These are phyloP conservation scores for Plasmodium chabaudi DNA, from an alignment of 169 alveolate species.

Conservation along the genomic window DNA sequence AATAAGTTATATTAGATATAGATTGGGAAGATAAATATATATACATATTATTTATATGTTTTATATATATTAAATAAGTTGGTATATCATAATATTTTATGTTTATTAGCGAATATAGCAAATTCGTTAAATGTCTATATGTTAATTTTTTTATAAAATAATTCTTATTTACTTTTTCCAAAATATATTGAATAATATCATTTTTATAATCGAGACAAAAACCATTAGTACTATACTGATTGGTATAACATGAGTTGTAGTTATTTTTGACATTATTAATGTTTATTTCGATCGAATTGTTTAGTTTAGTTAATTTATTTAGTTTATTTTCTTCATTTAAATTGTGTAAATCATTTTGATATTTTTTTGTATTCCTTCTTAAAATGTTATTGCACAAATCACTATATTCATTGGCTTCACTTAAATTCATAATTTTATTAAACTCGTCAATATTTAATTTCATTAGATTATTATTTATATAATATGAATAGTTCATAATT, in stretches of 20 bases:
- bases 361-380: neutral
- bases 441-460: constrained; percentile 32
- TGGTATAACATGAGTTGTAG: neutral
- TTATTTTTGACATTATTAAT: constrained; percentile 5
- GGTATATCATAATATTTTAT: constrained; percentile 57
- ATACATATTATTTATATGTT: constrained; percentile 56
- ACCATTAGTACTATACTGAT: neutral
- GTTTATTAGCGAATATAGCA: constrained; percentile 47
- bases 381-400: constrained; percentile 11
- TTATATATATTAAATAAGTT: constrained; percentile 44
- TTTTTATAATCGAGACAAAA: constrained; percentile 39
- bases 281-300: too few relatives aligned
- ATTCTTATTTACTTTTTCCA: constrained; percentile 57
- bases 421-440: constrained; percentile 10
- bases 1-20: constrained; percentile 39
- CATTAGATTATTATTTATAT: constrained; percentile 22
- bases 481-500: constrained; percentile 14
- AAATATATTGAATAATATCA: constrained; percentile 55
- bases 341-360: neutral
- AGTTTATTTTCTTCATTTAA: too few relatives aligned
- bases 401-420: constrained; percentile 19
- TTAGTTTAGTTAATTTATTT: too few relatives aligned
- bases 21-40: constrained; percentile 57
- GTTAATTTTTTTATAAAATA: constrained; percentile 66
- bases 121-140: constrained; percentile 55